Percentiles rank a stretch among this genome's conserved stretches.
phyloP scores from a whole-genome alignment of 768 basidiomycete genomes.

The Dentipellis sp. region DNA sequence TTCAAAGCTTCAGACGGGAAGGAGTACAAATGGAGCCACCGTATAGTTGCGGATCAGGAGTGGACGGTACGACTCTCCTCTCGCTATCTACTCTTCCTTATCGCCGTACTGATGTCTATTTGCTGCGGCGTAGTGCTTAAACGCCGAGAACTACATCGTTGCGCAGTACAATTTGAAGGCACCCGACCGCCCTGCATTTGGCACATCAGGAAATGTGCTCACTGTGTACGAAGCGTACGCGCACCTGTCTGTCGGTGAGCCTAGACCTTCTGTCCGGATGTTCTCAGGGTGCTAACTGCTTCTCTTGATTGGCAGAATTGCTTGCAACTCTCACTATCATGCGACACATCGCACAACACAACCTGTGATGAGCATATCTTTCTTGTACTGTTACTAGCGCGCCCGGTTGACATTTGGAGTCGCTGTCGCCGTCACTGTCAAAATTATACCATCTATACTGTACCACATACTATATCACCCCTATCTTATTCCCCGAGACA shows the following conservation, averaged over 20 bases:
- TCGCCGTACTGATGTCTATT: slow-evolving; percentile 2
- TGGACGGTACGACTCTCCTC: slow-evolving; percentile 53
- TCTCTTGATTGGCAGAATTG: slow-evolving; percentile 6
- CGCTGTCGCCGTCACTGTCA: too few relatives aligned
- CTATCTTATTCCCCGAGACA: too few relatives aligned
- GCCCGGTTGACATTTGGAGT: too few relatives aligned
- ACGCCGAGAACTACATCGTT: slow-evolving; percentile 43
- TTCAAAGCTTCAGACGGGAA: slow-evolving; percentile 60
- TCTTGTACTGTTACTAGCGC: too few relatives aligned
- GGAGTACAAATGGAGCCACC: slow-evolving; percentile 63
- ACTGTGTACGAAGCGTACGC: slow-evolving; percentile 49
- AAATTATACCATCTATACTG: too few relatives aligned
- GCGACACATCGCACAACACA: slow-evolving; percentile 16
- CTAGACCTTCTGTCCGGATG: not conserved
- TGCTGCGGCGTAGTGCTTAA: slow-evolving; percentile 36
- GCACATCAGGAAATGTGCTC: slow-evolving; percentile 53
- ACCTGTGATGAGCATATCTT: slow-evolving; percentile 2
- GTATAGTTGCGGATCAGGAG: slow-evolving; percentile 48
- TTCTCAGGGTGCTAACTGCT: not conserved
- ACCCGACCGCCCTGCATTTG: slow-evolving; percentile 42
- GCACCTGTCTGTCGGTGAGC: slow-evolving; percentile 45
- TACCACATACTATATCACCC: too few relatives aligned
- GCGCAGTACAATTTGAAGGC: slow-evolving; percentile 61
- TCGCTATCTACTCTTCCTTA: not conserved
- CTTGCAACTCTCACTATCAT: slow-evolving; percentile 14